phyloP scores from a whole-genome alignment of 2,329 filamentous ascomycete species.

The Teratosphaeria destructans region DNA sequence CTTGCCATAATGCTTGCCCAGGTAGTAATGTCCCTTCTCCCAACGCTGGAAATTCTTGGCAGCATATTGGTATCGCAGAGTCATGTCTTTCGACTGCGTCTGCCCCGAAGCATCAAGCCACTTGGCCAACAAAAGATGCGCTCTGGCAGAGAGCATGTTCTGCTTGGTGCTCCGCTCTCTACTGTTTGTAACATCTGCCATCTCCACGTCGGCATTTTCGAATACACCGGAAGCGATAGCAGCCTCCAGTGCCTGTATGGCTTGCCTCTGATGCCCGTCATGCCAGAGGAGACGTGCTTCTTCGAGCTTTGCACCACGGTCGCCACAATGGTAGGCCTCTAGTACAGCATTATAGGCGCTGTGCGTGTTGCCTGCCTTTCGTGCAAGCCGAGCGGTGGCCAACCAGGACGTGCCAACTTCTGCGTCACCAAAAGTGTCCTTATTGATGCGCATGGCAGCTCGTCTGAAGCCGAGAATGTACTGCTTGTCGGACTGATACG shows the following conservation, averaged over 20 bases:
- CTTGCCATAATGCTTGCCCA: slow-evolving; percentile 96
- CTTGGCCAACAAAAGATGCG: slow-evolving; percentile 82
- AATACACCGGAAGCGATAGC: slow-evolving; percentile 78
- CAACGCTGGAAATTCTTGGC: slow-evolving; percentile 60
- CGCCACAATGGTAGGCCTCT: slow-evolving; percentile 73
- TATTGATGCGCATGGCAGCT: slow-evolving; percentile 55
- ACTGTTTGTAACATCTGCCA: slow-evolving; percentile 22
- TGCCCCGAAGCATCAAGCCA: slow-evolving; percentile 96
- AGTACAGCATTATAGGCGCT: slow-evolving; percentile 91
- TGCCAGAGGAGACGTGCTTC: slow-evolving; percentile 89
- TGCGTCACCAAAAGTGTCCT: slow-evolving; percentile 38
- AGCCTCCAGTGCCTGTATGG: slow-evolving; percentile 79
- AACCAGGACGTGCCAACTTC: slow-evolving; percentile 82
- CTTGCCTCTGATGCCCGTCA: slow-evolving; percentile 85
- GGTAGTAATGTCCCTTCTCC: slow-evolving; percentile 96
- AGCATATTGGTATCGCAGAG: slow-evolving; percentile 73
- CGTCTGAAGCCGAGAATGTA: slow-evolving; percentile 79
- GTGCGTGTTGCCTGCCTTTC: slow-evolving; percentile 72
- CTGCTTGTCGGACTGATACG: slow-evolving; percentile 86
- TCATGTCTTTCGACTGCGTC: slow-evolving; percentile 70
- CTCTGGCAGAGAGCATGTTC: slow-evolving; percentile 60
- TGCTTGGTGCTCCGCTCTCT: slow-evolving; percentile 35
- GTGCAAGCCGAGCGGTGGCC: slow-evolving; percentile 69
- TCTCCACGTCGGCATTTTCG: slow-evolving; percentile 33
- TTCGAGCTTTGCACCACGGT: slow-evolving; percentile 79